Evolutionary conservation across 1,284 basidiomycete genomes (phyloP), one percentile per base, ranked within the genome.

Genomic region (Mycena citricolor): DNA sequence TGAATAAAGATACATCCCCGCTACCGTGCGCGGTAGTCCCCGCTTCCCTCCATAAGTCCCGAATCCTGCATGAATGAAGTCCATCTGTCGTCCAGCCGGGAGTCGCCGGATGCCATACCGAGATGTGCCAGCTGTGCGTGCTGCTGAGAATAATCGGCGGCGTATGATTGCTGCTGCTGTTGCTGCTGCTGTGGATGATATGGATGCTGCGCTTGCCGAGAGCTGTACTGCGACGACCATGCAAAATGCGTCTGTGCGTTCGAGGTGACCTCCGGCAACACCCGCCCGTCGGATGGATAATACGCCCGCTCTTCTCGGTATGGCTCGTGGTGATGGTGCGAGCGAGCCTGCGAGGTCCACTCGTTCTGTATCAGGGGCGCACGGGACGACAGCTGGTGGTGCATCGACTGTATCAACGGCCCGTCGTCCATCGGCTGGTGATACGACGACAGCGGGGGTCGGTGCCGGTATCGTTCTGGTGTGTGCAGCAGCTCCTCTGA

Each of bases 61-160:
- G 74, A 74, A 35, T 79, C 73, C 7, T 71, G 68, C 74, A 81
- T 79, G 47, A 82, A 81, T 19, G 71, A 71, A 37, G 73, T 73
- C 80, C 79, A 81, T 23, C 74, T 63, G 51, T 77, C 76, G 44
- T 77, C 77, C 25, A 81, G 56, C 20, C 74, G 61, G 25, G 79
- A 78, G 52, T 76, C 76, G 8, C 74, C 65, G 5, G 76, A 59
- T 1, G 74, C 73, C 16, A 82, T 54, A 5, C 79, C 79, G 3
- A 81, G 63, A 36, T 75, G 70, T 0, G 71, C 69, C 13, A 81
- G 60, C 30, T 74, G 72, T 31, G 57, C 61, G 32, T 62, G 70
- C 43, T 49, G 54, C 22, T 45, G 39, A 23, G 52, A 47, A 26
- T 47, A 52, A 13, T 39, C 38, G 16, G 42, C 38, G 10, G 51